These are phyloP conservation scores for Hypericum androsaemum DNA, from an alignment of 345 rosid genomes.

Conservation along the genomic window DNA sequence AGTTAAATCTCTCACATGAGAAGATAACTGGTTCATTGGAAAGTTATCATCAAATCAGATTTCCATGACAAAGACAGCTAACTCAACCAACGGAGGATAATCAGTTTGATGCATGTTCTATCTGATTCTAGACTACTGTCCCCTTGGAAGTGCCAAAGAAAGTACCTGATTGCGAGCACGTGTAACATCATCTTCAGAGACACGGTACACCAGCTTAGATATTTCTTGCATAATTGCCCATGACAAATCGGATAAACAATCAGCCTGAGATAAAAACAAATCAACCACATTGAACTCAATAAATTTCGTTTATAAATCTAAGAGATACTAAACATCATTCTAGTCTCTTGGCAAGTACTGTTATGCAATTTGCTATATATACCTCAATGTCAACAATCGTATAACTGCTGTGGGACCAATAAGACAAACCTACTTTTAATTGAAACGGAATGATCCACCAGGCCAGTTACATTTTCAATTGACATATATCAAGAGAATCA, in stretches of 20 bases:
- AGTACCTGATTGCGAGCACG: constrained; percentile 96
- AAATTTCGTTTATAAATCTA: background rate
- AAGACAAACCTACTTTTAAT: too few species aligned
- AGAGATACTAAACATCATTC: background rate
- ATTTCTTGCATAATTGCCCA: constrained; percentile 92
- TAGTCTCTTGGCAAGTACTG: too few species aligned
- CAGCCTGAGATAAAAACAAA: constrained; percentile 36
- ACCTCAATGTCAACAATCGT: too few species aligned
- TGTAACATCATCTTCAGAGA: constrained; percentile 88
- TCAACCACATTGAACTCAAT: background rate
- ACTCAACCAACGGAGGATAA: too few species aligned
- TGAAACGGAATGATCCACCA: background rate
- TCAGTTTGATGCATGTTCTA: background rate
- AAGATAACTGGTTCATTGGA: background rate
- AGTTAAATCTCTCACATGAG: background rate
- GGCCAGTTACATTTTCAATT: background rate
- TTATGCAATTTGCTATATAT: too few species aligned
- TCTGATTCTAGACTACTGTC: background rate
- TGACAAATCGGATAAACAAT: constrained; percentile 84
- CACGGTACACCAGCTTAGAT: constrained; percentile 73
- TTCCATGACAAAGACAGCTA: background rate
- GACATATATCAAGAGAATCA: too few species aligned
- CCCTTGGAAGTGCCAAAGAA: background rate
- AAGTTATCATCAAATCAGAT: background rate
- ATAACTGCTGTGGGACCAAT: too few species aligned